Evolutionary conservation across 164 flowering plant genomes (phyloP).

Genomic region (Akebia trifoliata): DNA sequence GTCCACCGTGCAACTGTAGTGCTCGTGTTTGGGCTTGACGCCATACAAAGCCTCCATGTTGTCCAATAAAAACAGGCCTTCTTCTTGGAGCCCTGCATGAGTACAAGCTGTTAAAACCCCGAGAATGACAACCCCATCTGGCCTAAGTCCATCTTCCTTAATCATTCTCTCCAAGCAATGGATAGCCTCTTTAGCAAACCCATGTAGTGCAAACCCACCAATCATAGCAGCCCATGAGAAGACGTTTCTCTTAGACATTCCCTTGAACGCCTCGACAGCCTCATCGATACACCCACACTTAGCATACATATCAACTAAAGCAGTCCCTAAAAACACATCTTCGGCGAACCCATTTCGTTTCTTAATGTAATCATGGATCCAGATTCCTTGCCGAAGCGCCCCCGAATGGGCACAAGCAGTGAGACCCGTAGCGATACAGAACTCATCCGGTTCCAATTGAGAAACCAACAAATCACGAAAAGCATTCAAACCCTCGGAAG

Average conservation of each 20-base stretch:
- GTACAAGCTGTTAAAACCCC: conserved; percentile 38
- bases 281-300: conserved; percentile 43
- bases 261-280: conserved; percentile 35
- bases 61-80: conserved; percentile 28
- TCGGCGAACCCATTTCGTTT: conserved; percentile 14
- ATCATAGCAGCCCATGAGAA: conserved; percentile 44
- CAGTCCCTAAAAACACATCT: conserved; percentile 28
- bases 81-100: conserved; percentile 37
- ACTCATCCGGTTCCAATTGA: conserved; percentile 31
- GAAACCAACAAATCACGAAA: conserved; percentile 27
- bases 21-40: conserved; percentile 36
- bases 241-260: conserved; percentile 31
- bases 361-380: conserved; percentile 37
- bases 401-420: conserved; percentile 39
- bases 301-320: conserved; percentile 48
- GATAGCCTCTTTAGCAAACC: conserved; percentile 25
- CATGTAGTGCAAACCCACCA: conserved; percentile 36
- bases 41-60: conserved; percentile 34
- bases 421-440: conserved; percentile 28
- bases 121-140: conserved; percentile 42
- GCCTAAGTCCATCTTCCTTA: conserved; percentile 28
- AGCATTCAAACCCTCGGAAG: conserved; percentile 20
- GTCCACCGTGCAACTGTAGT: conserved; percentile 47
- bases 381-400: conserved; percentile 33
- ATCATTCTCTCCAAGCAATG: conserved; percentile 29